These are phyloP conservation scores for Luvunga scandens DNA, from an alignment of 345 rosid genomes.

Conservation along the genomic window DNA sequence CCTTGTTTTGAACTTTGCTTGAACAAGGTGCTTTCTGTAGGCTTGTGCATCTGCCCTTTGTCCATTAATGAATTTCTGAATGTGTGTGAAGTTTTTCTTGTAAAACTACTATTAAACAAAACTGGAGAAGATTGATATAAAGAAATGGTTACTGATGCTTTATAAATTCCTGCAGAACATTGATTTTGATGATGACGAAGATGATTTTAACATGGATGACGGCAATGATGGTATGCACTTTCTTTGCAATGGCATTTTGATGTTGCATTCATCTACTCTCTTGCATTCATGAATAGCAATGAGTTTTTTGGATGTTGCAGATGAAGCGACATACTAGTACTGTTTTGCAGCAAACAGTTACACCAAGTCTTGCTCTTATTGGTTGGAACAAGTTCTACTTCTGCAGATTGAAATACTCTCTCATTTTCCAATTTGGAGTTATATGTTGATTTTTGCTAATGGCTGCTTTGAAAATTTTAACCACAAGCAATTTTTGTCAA, in stretches of 20 bases:
- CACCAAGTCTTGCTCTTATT: not conserved
- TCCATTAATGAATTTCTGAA: not conserved
- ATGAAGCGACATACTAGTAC: slow-evolving; percentile 30
- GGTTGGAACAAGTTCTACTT: not conserved
- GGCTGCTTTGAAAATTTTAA: not conserved
- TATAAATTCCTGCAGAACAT: slow-evolving; percentile 27
- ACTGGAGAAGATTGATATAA: not conserved
- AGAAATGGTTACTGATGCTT: not conserved
- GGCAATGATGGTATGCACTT: slow-evolving; percentile 36
- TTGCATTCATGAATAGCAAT: not conserved
- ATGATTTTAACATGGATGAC: slow-evolving; percentile 43
- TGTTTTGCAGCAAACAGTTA: not conserved
- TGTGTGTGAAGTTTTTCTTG: not conserved
- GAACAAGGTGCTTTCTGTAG: not conserved
- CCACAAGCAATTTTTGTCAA: not conserved
- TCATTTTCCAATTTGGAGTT: not conserved
- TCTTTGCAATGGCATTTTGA: not conserved
- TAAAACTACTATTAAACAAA: not conserved
- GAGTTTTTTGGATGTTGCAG: slow-evolving; percentile 19
- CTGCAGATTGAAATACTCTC: not conserved
- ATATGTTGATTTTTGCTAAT: not conserved
- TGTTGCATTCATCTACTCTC: not conserved
- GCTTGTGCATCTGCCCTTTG: not conserved
- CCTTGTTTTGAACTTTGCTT: too few relatives aligned
- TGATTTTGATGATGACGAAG: slow-evolving; percentile 55